These are phyloP conservation scores for Tolypocladium inflatum DNA, from an alignment of 2,329 filamentous ascomycete species.

Conservation along the genomic window DNA sequence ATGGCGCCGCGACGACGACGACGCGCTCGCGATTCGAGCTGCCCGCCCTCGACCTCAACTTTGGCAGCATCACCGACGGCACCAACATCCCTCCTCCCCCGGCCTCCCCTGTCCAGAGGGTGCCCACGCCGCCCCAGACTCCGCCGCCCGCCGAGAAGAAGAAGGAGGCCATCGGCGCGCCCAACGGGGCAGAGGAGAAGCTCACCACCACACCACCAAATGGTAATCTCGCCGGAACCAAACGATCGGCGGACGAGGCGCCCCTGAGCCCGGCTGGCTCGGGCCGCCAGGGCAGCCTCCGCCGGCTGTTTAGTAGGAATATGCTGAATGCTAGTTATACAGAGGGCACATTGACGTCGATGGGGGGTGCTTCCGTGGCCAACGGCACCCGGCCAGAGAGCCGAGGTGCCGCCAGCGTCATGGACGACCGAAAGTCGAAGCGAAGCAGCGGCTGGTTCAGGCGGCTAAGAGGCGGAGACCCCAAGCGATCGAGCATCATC, in stretches of 20 bases:
- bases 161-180: conserved; percentile 10
- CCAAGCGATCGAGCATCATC: conserved; percentile 31
- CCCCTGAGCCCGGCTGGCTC: conserved; percentile 44
- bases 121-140: conserved; percentile 32
- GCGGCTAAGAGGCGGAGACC: conserved; percentile 34
- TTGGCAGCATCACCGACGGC: conserved; percentile 49
- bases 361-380: conserved; percentile 21
- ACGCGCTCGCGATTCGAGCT: conserved; percentile 39
- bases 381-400: conserved; percentile 36
- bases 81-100: conserved; percentile 50
- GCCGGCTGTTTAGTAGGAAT: conserved; percentile 46
- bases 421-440: conserved; percentile 44
- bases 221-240: conserved; percentile 35
- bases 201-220: conserved; percentile 18
- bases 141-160: conserved; percentile 14
- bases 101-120: conserved; percentile 43
- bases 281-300: conserved; percentile 44
- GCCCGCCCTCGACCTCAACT: conserved; percentile 48
- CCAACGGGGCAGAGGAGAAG: conserved; percentile 4
- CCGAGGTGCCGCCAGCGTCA: conserved; percentile 36
- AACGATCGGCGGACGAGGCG: conserved; percentile 39
- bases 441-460: conserved; percentile 52
- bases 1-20: conserved; percentile 11
- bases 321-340: conserved; percentile 44
- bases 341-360: conserved; percentile 36